A percentile compares a stretch with the other conserved stretches of the same genome.
phyloP scores from a whole-genome alignment of 2,329 filamentous ascomycete genomes.

The Fusarium neocosmosporiellum region DNA sequence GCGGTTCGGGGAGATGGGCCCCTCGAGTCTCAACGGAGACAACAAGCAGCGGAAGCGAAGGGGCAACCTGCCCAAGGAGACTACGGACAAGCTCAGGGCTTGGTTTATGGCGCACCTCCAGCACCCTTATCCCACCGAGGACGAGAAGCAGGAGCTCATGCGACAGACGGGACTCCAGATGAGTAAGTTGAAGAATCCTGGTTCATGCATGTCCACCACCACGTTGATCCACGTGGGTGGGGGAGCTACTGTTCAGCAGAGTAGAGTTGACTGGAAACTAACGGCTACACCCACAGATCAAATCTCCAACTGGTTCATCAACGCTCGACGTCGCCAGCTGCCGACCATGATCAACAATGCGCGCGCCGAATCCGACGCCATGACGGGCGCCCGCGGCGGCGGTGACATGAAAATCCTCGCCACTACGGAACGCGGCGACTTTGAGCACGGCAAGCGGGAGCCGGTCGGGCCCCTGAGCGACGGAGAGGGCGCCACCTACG shows the following conservation, averaged over 20 bases:
- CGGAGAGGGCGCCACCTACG: conserved; percentile 57
- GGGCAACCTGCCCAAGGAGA: conserved; percentile 91
- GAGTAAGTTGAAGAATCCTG: conserved; percentile 65
- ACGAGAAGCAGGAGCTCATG: conserved; percentile 87
- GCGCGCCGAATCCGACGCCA: conserved; percentile 62
- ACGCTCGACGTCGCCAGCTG: conserved; percentile 75
- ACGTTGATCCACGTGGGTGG: not conserved
- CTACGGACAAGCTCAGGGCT: conserved; percentile 80
- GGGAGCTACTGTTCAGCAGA: not conserved
- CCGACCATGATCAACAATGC: conserved; percentile 70
- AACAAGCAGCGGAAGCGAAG: conserved; percentile 71
- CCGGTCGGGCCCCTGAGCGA: conserved; percentile 58
- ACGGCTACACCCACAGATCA: conserved; percentile 59
- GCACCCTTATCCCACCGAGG: conserved; percentile 88
- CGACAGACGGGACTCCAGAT: conserved; percentile 80
- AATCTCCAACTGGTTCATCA: conserved; percentile 87
- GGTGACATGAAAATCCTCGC: conserved; percentile 52
- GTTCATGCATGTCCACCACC: not conserved
- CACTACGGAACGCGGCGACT: conserved; percentile 54
- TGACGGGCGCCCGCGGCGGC: conserved; percentile 48
- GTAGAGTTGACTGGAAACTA: conserved; percentile 12
- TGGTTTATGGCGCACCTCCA: conserved; percentile 84
- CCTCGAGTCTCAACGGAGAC: conserved; percentile 54
- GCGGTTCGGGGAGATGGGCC: conserved; percentile 55
- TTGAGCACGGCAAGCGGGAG: conserved; percentile 51